Conservation (phyloP, 2,329 filamentous ascomycete species). For the Hymenoscyphus linearis region DNA sequence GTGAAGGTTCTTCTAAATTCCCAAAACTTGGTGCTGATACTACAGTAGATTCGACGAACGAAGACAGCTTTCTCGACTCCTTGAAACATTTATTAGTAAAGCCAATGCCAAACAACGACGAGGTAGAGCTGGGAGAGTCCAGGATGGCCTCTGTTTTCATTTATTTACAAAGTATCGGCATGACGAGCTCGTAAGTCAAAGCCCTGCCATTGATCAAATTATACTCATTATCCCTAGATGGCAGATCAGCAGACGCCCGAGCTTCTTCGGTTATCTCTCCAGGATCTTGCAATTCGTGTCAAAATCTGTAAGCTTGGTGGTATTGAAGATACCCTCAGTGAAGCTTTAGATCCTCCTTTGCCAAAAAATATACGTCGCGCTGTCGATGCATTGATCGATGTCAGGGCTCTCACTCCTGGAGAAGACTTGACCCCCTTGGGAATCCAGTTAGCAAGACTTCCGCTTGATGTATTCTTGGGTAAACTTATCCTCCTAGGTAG, state of each 20-base stretch:
- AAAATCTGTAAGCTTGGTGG: slow-evolving; percentile 96
- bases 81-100: slow-evolving; percentile 91
- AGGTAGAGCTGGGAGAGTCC: slow-evolving; percentile 90
- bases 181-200: slow-evolving; percentile 51
- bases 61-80: slow-evolving; percentile 80
- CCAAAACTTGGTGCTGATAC: neutral
- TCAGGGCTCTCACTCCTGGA: slow-evolving; percentile 72
- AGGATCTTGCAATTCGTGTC: slow-evolving; percentile 90
- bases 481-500: slow-evolving; percentile 85
- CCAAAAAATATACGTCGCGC: slow-evolving; percentile 89
- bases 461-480: slow-evolving; percentile 88
- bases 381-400: slow-evolving; percentile 88
- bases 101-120: slow-evolving; percentile 94
- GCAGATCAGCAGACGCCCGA: slow-evolving; percentile 92
- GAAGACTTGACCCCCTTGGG: slow-evolving; percentile 88
- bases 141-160: slow-evolving; percentile 92
- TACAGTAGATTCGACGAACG: slow-evolving; percentile 69
- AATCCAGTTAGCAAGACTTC: slow-evolving; percentile 78
- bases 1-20: neutral
- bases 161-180: slow-evolving; percentile 88
- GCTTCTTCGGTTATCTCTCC: slow-evolving; percentile 87
- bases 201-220: neutral
- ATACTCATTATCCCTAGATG: slow-evolving; percentile 42
- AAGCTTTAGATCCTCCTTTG: slow-evolving; percentile 85
- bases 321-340: slow-evolving; percentile 82